Percentiles rank a stretch among this genome's conserved stretches.
These are phyloP conservation scores for Penicillium waksmanii DNA, from an alignment of 495 filamentous ascomycete species.

Conservation along the genomic window DNA sequence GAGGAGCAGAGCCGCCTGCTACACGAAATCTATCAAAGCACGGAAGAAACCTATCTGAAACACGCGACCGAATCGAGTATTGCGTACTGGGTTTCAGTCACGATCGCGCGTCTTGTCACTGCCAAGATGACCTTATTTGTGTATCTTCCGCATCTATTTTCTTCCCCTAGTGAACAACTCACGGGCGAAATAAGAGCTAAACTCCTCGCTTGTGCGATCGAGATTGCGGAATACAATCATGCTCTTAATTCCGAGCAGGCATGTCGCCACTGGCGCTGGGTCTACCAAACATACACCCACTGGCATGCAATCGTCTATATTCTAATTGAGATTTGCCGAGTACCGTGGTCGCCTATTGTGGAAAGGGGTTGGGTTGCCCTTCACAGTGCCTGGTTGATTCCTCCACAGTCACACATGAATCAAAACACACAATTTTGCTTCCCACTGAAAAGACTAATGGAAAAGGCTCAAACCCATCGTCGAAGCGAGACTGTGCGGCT, in stretches of 20 bases:
- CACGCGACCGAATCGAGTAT: conserved; percentile 44
- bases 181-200: conserved; percentile 42
- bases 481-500: conserved; percentile 45
- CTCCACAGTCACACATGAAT: conserved; percentile 35
- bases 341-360: conserved; percentile 51
- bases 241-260: conserved; percentile 49
- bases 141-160: conserved; percentile 48
- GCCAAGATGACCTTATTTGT: conserved; percentile 52
- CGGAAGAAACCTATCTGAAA: conserved; percentile 49
- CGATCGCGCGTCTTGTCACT: conserved; percentile 39
- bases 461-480: conserved; percentile 51
- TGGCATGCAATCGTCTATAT: conserved; percentile 64
- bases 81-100: conserved; percentile 48
- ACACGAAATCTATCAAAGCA: conserved; percentile 42
- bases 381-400: conserved; percentile 52
- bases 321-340: conserved; percentile 53
- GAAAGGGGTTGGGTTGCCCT: conserved; percentile 60
- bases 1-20: conserved; percentile 50
- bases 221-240: conserved; percentile 61
- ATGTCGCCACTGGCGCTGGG: conserved; percentile 62
- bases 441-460: conserved; percentile 56
- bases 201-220: conserved; percentile 48
- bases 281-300: conserved; percentile 61
- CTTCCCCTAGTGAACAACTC: conserved; percentile 33
- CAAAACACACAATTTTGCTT: conserved; percentile 54